These are phyloP conservation scores for Lithospermum erythrorhizon DNA, from an alignment of 257 asterid species.

Conservation along the genomic window DNA sequence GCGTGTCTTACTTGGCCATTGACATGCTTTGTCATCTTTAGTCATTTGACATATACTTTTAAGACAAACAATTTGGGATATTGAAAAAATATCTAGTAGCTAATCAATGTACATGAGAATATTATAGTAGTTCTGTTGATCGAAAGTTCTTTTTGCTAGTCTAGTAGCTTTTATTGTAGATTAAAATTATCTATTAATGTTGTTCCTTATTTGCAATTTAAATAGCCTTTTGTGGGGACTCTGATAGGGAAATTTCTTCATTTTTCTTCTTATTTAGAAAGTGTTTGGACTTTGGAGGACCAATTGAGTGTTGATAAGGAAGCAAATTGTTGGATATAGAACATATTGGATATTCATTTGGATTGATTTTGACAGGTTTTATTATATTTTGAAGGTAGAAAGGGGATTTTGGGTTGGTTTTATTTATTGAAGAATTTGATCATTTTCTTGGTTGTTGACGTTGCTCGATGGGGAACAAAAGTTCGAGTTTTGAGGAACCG, in stretches of 20 bases:
- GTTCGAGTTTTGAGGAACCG: conserved; percentile 52
- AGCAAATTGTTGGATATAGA: conserved; percentile 1
- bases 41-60: too few relatives aligned
- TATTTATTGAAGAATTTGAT: conserved; percentile 9
- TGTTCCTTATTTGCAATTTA: not conserved
- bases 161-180: not conserved
- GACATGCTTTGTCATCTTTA: too few relatives aligned
- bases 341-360: conserved; percentile 7
- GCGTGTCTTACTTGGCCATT: too few relatives aligned
- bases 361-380: conserved; percentile 8
- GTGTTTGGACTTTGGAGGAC: not conserved
- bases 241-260: not conserved
- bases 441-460: conserved; percentile 20
- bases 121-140: too few relatives aligned
- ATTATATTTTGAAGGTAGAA: not conserved
- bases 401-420: conserved; percentile 1
- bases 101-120: too few relatives aligned
- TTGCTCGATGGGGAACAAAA: conserved; percentile 67
- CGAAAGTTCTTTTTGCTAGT: too few relatives aligned
- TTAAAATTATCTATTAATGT: not conserved
- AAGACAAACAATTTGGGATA: too few relatives aligned
- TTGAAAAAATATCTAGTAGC: too few relatives aligned
- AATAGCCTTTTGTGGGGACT: not conserved
- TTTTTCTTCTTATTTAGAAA: not conserved
- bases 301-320: not conserved